Evolutionary conservation across 371 early-diverging fungal species (phyloP).

Genomic region (Actinomortierella wolfii): DNA sequence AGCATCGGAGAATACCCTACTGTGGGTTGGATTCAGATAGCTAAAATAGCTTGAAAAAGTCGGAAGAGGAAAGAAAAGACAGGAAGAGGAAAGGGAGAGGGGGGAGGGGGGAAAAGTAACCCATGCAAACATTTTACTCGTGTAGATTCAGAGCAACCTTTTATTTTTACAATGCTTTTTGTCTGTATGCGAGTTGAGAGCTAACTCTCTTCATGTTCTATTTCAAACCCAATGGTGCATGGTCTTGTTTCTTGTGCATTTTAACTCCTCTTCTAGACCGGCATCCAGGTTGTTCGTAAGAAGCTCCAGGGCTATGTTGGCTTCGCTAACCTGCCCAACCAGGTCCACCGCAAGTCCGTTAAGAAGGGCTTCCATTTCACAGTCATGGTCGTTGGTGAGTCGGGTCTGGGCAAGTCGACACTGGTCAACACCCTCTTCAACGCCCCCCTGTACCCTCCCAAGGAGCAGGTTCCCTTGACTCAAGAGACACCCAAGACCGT

Average conservation of each 20-base stretch:
- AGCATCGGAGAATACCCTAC: too few species aligned
- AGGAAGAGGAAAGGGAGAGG: too few species aligned
- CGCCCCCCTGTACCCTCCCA: slow-evolving; percentile 87
- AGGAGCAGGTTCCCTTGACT: slow-evolving; percentile 79
- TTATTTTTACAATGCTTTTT: too few species aligned
- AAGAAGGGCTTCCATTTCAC: slow-evolving; percentile 99
- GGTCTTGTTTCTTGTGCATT: background rate
- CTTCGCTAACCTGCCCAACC: slow-evolving; percentile 98
- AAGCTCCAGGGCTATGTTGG: slow-evolving; percentile 96
- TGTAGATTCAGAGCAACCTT: too few species aligned
- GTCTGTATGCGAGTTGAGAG: too few species aligned
- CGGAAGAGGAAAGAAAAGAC: too few species aligned
- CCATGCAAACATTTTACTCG: too few species aligned
- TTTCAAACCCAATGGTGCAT: too few species aligned
- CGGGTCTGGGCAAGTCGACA: slow-evolving; percentile 99
- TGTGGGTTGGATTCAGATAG: too few species aligned
- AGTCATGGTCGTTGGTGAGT: slow-evolving; percentile 97
- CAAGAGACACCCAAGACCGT: slow-evolving; percentile 92
- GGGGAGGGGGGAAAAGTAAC: too few species aligned
- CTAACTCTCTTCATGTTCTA: too few species aligned
- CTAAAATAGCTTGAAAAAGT: too few species aligned
- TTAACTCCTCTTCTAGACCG: slow-evolving; percentile 6
- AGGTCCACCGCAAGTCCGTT: slow-evolving; percentile 97
- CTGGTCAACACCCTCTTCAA: slow-evolving; percentile 98
- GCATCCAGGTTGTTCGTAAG: slow-evolving; percentile 62